Evolutionary conservation across 2,329 filamentous ascomycete species (phyloP).

Genomic region (Pseudocercospora eumusae): DNA sequence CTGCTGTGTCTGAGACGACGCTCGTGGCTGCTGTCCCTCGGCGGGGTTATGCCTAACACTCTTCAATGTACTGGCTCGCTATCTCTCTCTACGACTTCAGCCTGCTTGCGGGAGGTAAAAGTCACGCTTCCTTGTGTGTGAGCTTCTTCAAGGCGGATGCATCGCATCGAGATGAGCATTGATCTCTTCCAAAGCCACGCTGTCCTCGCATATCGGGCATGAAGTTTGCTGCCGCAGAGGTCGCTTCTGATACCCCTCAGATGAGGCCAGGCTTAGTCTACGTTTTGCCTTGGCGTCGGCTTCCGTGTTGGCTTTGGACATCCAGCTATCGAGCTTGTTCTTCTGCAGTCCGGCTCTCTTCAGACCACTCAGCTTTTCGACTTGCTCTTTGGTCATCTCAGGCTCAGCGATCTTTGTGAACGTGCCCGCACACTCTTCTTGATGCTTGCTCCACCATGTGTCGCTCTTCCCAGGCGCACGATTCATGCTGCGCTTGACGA

Average conservation of each 20-base stretch:
- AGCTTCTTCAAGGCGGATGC: constrained; percentile 21
- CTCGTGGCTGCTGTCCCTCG: background rate
- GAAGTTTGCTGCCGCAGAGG: constrained; percentile 33
- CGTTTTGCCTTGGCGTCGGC: background rate
- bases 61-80: background rate
- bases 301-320: constrained; percentile 19
- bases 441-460: constrained; percentile 46
- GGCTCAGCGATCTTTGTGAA: constrained; percentile 48
- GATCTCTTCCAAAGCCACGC: constrained; percentile 39
- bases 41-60: background rate
- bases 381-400: constrained; percentile 46
- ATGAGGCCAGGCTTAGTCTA: constrained; percentile 20
- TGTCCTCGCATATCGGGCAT: constrained; percentile 45
- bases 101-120: background rate
- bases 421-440: constrained; percentile 45
- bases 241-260: background rate
- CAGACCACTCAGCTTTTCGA: constrained; percentile 43
- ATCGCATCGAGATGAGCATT: constrained; percentile 45
- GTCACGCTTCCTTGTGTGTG: background rate
- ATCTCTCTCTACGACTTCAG: background rate
- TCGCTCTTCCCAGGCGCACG: constrained; percentile 46
- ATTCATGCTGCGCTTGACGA: constrained; percentile 52
- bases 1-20: background rate
- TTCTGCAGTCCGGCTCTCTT: constrained; percentile 47
- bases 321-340: constrained; percentile 48